These are phyloP conservation scores for Suhomyces taliae DNA, from an alignment of 1,139 yeast genomes.

Conservation along the genomic window DNA sequence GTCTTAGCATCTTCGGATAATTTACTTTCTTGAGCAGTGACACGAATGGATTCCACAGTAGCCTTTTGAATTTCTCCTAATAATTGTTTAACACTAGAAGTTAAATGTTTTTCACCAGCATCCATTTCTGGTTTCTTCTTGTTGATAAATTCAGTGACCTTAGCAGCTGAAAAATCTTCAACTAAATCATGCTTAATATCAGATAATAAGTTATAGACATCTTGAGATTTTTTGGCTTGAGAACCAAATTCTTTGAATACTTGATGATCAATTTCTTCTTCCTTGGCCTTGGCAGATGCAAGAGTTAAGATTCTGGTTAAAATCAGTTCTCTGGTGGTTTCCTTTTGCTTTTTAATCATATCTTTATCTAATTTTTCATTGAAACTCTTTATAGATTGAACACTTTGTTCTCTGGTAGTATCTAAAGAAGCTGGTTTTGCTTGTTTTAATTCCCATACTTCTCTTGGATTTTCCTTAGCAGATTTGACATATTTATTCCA, in stretches of 20 bases:
- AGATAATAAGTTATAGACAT: conserved; percentile 29
- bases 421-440: conserved; percentile 44
- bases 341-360: conserved; percentile 41
- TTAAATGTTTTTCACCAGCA: conserved; percentile 39
- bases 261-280: conserved; percentile 26
- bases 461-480: conserved; percentile 59
- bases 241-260: conserved; percentile 22
- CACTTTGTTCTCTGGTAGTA: conserved; percentile 16
- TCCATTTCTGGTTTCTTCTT: conserved; percentile 39
- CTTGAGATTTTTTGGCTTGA: conserved; percentile 34
- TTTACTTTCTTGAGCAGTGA: conserved; percentile 27
- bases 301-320: conserved; percentile 40
- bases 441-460: conserved; percentile 56
- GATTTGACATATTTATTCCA: conserved; percentile 72
- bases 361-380: conserved; percentile 28
- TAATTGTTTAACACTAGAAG: conserved; percentile 52
- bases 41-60: conserved; percentile 52
- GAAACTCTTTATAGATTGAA: conserved; percentile 21
- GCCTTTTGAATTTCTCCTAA: conserved; percentile 54
- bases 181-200: conserved; percentile 31
- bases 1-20: conserved; percentile 29
- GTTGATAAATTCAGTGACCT: conserved; percentile 24
- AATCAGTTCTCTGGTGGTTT: conserved; percentile 45
- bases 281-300: conserved; percentile 15
- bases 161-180: conserved; percentile 16